Base-by-base conservation (phyloP, 1,284 basidiomycete species). In the Grifola frondosa region DNA sequence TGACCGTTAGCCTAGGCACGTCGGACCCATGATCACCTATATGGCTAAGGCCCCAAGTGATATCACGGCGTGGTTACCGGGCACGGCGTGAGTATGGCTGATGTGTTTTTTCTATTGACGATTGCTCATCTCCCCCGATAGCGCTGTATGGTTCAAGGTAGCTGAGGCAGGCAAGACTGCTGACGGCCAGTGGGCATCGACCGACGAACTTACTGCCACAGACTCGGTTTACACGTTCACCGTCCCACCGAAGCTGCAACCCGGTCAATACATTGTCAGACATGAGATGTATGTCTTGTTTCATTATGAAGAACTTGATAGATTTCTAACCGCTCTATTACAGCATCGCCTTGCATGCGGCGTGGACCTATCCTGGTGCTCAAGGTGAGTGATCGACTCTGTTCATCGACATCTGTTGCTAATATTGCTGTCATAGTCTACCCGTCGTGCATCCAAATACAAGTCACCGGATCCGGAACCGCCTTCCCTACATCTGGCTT, bases 101-200 rank as follows among this genome's bases (percentile, higher is more conserved):
- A 16, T 26, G 10, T 24, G 35, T 11, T 8, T 25, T 3, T 34
- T 23, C 6, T 23, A 34, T 44, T 28, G 19, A 23, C 20, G 41
- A 5, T 11, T 31, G 7, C 46, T 22, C 16, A n/a, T 26, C 23
- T 19, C 3, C 20, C 61, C 23, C 2, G 1, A 30, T 30, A 63
- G 68, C 17, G 64, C 69, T 23, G 72, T 75, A 7, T 75, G 71
- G 74, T 74, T 75, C 68, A 75, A 76, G 57, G 64, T 76, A 24
- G 65, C 61, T 16, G 54, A 76, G 42, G 48, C 62, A 31, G 75
- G 75, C n/a, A 73, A 73, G 55, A 64, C 59, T 3, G 48, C 66
- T 5, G 66, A 65, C 43, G 73, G 72, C 15, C 60, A 63, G 42
- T 76, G 71, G 73, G 73, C 72, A 3, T 62, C 70, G 11, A 69